phyloP scores from a whole-genome alignment of 2,329 filamentous ascomycete genomes.

The Sordariomycetes sp. region DNA sequence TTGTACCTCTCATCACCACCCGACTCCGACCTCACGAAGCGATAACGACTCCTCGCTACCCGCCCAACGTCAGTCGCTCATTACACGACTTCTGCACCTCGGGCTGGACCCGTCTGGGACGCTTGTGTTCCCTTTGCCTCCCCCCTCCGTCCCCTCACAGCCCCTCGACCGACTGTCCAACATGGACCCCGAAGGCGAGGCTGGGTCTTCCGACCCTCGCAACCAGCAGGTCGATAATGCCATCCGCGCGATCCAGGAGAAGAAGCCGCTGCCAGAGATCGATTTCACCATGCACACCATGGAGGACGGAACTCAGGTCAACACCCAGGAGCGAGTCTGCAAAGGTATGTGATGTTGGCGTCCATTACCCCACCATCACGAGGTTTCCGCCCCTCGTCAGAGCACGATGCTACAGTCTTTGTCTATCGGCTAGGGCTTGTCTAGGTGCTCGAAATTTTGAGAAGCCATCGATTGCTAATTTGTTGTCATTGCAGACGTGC shows the following conservation, averaged over 20 bases:
- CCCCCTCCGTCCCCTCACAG: constrained; percentile 4
- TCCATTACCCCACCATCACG: constrained; percentile 3
- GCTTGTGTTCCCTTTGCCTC: not conserved
- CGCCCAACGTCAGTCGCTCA: too few relatives aligned
- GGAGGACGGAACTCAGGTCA: constrained; percentile 95
- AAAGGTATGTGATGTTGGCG: constrained; percentile 61
- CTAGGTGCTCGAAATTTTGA: too few relatives aligned
- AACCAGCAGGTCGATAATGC: constrained; percentile 73
- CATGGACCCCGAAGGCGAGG: constrained; percentile 41
- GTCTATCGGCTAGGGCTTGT: not conserved
- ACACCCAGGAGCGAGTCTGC: constrained; percentile 89
- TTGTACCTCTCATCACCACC: too few relatives aligned
- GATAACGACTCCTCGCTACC: too few relatives aligned
- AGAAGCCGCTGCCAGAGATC: constrained; percentile 94
- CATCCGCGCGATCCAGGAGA: constrained; percentile 84
- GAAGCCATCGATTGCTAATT: too few relatives aligned
- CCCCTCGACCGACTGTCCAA: constrained; percentile 15
- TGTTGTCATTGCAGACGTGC: constrained; percentile 93
- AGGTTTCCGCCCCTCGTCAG: too few relatives aligned
- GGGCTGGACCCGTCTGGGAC: not conserved
- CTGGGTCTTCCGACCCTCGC: constrained; percentile 31
- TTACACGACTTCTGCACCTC: not conserved
- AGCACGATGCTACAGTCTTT: too few relatives aligned
- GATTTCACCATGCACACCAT: constrained; percentile 98
- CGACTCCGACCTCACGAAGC: too few relatives aligned